phyloP scores from a whole-genome alignment of 495 filamentous ascomycete genomes.

The Penicillium soppii region DNA sequence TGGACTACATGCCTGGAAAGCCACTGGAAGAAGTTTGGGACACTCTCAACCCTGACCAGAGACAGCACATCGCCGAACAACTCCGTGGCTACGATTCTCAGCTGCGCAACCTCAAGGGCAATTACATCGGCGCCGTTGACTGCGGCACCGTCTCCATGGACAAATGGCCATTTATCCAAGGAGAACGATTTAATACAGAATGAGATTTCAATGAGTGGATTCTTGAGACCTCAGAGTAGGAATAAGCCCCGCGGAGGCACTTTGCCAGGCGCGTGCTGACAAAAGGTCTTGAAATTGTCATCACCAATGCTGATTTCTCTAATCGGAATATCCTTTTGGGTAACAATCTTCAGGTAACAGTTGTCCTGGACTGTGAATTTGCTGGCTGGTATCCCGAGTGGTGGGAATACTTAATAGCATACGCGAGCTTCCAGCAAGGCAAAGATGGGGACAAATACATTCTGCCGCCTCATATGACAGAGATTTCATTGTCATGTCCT shows the following conservation, averaged over 20 bases:
- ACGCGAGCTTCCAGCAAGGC: neutral
- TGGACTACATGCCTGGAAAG: conserved; percentile 32
- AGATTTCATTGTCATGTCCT: neutral
- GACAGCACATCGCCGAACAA: conserved; percentile 3
- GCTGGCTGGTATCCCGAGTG: conserved; percentile 13
- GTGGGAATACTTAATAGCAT: conserved; percentile 6
- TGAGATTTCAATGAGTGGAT: conserved; percentile 29
- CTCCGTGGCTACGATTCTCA: conserved; percentile 7
- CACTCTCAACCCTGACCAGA: conserved; percentile 7
- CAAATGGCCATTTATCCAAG: conserved; percentile 5
- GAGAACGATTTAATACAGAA: conserved; percentile 28
- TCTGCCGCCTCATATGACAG: neutral
- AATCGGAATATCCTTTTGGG: conserved; percentile 18
- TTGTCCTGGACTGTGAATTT: conserved; percentile 13
- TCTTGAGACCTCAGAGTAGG: conserved; percentile 6
- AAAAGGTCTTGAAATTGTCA: conserved; percentile 21
- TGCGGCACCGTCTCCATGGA: conserved; percentile 8
- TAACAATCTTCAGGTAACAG: conserved; percentile 5
- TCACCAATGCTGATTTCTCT: conserved; percentile 15
- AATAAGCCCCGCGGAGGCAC: conserved; percentile 10
- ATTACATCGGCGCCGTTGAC: conserved; percentile 15
- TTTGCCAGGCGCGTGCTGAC: conserved; percentile 15
- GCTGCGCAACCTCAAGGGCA: conserved; percentile 13
- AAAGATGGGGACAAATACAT: neutral
- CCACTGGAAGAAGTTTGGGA: conserved; percentile 21